These are phyloP conservation scores for Solanum tarijense DNA, from an alignment of 257 asterid genomes.

Conservation along the genomic window DNA sequence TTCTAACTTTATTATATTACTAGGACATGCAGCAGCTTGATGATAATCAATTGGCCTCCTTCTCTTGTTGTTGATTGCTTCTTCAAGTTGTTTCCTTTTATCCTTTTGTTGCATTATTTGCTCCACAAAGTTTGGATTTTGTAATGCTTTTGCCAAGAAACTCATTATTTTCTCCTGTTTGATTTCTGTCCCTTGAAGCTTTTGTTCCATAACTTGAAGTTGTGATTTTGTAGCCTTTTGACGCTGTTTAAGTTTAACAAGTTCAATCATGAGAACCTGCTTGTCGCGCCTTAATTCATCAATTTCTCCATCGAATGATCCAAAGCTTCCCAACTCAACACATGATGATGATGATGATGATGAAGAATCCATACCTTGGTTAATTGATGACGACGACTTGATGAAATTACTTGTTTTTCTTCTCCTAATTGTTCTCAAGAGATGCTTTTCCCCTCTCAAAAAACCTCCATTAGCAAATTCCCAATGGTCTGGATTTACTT, in stretches of 20 bases:
- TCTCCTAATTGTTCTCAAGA: constrained; percentile 24
- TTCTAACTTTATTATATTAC: constrained; percentile 13
- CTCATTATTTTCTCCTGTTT: constrained; percentile 31
- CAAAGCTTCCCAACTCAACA: constrained; percentile 28
- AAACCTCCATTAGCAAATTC: constrained; percentile 48
- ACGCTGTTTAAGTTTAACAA: constrained; percentile 33
- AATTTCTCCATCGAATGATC: constrained; percentile 19
- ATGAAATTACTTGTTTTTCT: constrained; percentile 13
- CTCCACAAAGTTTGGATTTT: constrained; percentile 14
- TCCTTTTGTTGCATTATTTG: constrained; percentile 21
- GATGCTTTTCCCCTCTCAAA: constrained; percentile 29
- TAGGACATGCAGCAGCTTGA: background rate
- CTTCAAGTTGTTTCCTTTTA: constrained; percentile 21
- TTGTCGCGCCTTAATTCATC: constrained; percentile 29
- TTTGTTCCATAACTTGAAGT: constrained; percentile 23
- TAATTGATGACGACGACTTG: background rate
- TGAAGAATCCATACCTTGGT: constrained; percentile 2
- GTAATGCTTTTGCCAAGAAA: constrained; percentile 29
- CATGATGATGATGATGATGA: constrained; percentile 7
- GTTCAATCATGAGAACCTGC: constrained; percentile 20
- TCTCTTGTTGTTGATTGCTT: constrained; percentile 21
- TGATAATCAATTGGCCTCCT: constrained; percentile 21
- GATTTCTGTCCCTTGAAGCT: constrained; percentile 21
- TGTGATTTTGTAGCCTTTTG: constrained; percentile 18
- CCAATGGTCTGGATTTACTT: constrained; percentile 39